phyloP scores from a whole-genome alignment of 805 yeast genomes.

The Pichia rugopelliculosa region DNA sequence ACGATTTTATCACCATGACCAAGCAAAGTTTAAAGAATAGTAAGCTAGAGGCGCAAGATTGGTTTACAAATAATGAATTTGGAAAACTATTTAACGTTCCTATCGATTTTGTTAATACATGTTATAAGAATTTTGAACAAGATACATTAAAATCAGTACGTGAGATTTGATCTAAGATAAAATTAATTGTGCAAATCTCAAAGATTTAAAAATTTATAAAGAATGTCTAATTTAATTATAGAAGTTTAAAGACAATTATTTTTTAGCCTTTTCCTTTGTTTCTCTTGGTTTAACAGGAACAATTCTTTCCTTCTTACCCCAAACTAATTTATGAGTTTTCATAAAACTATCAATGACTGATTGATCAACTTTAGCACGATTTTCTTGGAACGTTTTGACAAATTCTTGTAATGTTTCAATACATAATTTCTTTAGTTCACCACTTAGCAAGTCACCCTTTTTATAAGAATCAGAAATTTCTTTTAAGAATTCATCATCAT shows the following conservation, averaged over 20 bases:
- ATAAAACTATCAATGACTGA: constrained; percentile 59
- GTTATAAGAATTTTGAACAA: constrained; percentile 1
- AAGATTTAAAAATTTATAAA: neutral
- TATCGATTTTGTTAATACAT: constrained; percentile 3
- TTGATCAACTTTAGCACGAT: constrained; percentile 60
- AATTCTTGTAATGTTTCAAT: constrained; percentile 73
- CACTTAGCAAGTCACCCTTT: constrained; percentile 77
- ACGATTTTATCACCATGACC: neutral
- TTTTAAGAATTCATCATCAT: constrained; percentile 76
- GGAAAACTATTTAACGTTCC: constrained; percentile 15
- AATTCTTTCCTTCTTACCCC: constrained; percentile 66
- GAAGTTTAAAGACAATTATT: constrained; percentile 3
- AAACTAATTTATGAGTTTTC: constrained; percentile 75
- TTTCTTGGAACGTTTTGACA: constrained; percentile 75
- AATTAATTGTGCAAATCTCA: neutral
- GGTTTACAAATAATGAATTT: constrained; percentile 16
- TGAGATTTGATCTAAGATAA: constrained; percentile 4
- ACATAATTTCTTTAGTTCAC: constrained; percentile 88
- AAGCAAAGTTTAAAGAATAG: neutral
- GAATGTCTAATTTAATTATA: neutral
- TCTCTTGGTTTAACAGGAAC: constrained; percentile 59
- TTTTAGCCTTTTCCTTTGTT: constrained; percentile 29
- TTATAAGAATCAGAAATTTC: constrained; percentile 57
- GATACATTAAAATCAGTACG: constrained; percentile 2
- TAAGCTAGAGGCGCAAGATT: constrained; percentile 4